Percentiles rank a stretch among this genome's conserved stretches.
These are phyloP conservation scores for Candida ponderosae DNA, from an alignment of 805 yeast species.

Conservation along the genomic window DNA sequence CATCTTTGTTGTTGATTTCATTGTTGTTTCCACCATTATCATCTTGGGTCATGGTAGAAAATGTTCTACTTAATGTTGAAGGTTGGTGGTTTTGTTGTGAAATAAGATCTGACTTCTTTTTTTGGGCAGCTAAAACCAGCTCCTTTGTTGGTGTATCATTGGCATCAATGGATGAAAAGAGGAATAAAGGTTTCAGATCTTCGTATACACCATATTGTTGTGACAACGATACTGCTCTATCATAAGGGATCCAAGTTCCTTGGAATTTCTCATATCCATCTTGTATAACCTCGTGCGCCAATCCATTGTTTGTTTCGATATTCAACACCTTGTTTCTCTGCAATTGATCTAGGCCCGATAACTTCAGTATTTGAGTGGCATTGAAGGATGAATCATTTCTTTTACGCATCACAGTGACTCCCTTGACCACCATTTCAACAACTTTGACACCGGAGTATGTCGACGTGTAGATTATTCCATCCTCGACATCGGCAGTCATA, in stretches of 20 bases:
- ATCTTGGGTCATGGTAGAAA: constrained; percentile 25
- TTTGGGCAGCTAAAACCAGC: constrained; percentile 32
- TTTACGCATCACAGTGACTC: constrained; percentile 71
- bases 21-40: constrained; percentile 15
- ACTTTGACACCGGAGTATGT: constrained; percentile 78
- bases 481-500: not conserved
- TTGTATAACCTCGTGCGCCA: constrained; percentile 67
- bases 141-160: constrained; percentile 41
- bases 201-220: constrained; percentile 52
- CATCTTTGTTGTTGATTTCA: constrained; percentile 3
- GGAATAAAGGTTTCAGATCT: constrained; percentile 55
- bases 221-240: constrained; percentile 53
- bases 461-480: constrained; percentile 49
- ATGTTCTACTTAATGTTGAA: constrained; percentile 15
- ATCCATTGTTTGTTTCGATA: constrained; percentile 61
- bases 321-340: constrained; percentile 72
- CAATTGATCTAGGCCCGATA: constrained; percentile 73
- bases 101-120: constrained; percentile 14
- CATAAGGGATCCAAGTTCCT: constrained; percentile 80
- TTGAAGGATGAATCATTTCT: constrained; percentile 75
- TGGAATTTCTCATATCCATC: constrained; percentile 84
- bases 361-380: constrained; percentile 74
- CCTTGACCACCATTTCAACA: constrained; percentile 63
- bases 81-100: constrained; percentile 12
- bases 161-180: constrained; percentile 26